phyloP scores from a whole-genome alignment of 768 basidiomycete species.

The Fomitopsis serialis region DNA sequence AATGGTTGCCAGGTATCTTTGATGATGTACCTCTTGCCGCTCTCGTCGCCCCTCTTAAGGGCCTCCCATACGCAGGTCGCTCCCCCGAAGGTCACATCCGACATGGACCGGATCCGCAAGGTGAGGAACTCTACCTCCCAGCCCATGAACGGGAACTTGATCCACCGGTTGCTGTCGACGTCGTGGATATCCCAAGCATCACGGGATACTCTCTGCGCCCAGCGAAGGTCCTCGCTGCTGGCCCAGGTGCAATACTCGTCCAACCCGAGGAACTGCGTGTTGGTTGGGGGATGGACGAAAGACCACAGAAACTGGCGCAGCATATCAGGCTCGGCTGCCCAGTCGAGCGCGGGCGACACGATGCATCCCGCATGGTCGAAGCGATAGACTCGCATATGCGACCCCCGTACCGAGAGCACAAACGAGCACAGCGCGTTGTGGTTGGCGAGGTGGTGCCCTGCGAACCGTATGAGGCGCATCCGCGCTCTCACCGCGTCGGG shows the following conservation, averaged over 20 bases:
- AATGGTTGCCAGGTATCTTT: not conserved
- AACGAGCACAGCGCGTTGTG: conserved; percentile 7
- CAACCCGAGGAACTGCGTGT: not conserved
- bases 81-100: not conserved
- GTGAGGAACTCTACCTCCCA: not conserved
- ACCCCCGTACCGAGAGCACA: conserved; percentile 10
- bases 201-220: not conserved
- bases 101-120: not conserved
- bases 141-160: not conserved
- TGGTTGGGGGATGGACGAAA: conserved; percentile 4
- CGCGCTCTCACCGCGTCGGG: not conserved
- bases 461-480: not conserved
- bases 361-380: conserved; percentile 12
- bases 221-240: not conserved
- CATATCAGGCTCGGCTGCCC: not conserved
- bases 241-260: not conserved
- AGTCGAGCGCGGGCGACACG: not conserved
- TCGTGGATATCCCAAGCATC: not conserved
- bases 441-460: not conserved
- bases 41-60: not conserved
- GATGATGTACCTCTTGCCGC: not conserved
- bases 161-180: not conserved
- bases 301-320: conserved; percentile 11
- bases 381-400: conserved; percentile 4
- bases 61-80: not conserved